phyloP scores from a whole-genome alignment of 2,329 filamentous ascomycete genomes.

The Grosmannia serpens region DNA sequence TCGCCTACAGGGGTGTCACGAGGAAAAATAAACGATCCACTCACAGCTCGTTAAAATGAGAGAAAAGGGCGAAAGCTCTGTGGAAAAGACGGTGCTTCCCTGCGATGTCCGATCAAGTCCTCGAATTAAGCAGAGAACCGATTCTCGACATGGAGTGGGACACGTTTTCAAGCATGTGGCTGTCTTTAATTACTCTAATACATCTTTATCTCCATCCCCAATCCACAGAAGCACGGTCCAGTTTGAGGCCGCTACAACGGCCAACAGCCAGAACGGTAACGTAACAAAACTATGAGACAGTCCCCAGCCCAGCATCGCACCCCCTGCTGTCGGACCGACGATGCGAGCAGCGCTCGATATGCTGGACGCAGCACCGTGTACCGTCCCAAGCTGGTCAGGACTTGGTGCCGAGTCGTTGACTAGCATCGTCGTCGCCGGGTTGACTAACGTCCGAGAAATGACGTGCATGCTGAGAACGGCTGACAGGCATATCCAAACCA shows the following conservation, averaged over 20 bases:
- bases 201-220: neutral
- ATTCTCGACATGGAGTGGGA: no score
- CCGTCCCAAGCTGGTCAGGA: neutral
- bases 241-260: neutral
- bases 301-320: neutral
- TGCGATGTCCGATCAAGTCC: no score
- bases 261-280: neutral
- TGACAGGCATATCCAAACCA: neutral
- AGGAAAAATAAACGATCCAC: no score
- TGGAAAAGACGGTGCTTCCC: no score
- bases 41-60: no score
- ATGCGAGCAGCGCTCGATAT: neutral
- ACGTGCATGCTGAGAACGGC: neutral
- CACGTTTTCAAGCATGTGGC: no score
- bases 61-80: no score
- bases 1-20: neutral
- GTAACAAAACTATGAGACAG: neutral
- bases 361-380: neutral
- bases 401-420: neutral
- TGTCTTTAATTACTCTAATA: neutral
- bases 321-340: neutral
- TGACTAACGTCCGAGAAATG: neutral
- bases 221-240: neutral
- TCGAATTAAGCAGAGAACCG: no score
- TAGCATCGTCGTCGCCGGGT: conserved; percentile 1